Base-by-base conservation (phyloP, 2,329 filamentous ascomycete species). In the Thelonectria olida region DNA sequence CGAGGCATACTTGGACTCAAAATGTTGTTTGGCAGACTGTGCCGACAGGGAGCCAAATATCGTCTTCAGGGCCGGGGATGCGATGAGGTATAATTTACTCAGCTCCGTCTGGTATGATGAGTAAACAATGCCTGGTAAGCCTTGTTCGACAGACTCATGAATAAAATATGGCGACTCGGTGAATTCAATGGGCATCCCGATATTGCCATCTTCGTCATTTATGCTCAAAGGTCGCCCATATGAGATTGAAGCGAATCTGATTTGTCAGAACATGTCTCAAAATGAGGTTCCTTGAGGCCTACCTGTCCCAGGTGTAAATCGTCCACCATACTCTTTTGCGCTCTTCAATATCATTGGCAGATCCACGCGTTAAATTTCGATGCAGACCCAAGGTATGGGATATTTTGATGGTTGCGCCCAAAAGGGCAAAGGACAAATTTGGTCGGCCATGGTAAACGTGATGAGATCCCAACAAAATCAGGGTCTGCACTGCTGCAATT, bases 251-350 rank as follows among this genome's bases (percentile, higher is more conserved):
- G 51, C 38, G 20, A 54, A 54, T 22, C 49, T 52, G 36, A 15
- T 28, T 9, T 6, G 31, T 52, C 15, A 52, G 28, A 6, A 42
- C 6, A 27, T 28, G 7, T 10, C 10, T 19, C 2, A 12, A 25
- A 15, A 20, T 9, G 4, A 8, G 7, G 15, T 1, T 19, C 25
- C 2, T 7, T 27, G 5, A 17, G 13, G 8, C 36, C 7, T 52
- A 52, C 49, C 51, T 45, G 15, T 54, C 51, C 51, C 51, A 54
- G 9, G 51, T 54, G 7, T 54, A 54, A 15, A 54, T 45, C 7
- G 51, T 54, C 51, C 51, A 54, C 51, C 51, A 54, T 25, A 54
- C 51, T 25, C 51, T 44, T 25, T 54, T 54, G 17, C 51, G 51
- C 39, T 54, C 51, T 19, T 54, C 51, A 15, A 22, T n/a, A 13